Evolutionary conservation across 2,329 filamentous ascomycete genomes (phyloP), one percentile per base, ranked within the genome.

Genomic region (Fusarium mangiferae): DNA sequence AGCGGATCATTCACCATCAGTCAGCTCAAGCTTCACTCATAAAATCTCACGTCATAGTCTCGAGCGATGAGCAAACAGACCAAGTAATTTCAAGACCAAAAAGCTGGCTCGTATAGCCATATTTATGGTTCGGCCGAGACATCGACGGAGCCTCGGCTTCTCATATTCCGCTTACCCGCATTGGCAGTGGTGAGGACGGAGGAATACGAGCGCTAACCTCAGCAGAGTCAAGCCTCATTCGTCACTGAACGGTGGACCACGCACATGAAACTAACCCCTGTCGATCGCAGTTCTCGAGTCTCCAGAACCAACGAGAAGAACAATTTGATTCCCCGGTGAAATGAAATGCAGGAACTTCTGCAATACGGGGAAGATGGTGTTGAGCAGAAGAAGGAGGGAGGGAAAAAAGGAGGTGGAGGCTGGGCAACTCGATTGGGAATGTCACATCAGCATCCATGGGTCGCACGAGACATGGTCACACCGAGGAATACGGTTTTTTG

Each of bases 191-290:
- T 22, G 39, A 33, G 45, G 56, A 33, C 46, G 35, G 45, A 46
- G 36, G 39, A 62, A 69, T 65, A 64, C 46, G 66, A 58, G 45
- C 26, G 26, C 66, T 69, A 69, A 41, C 26, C 66, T 64, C 18
- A 24, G 48, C 36, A 24, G 2, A 52, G 36, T 33, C 46, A 36
- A 38, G 38, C 33, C 30, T 26, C 18, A 36, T 36, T 45, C 28
- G 58, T 46, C 58, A 46, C 26, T 54, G 18, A 35, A 39, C 36
- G 38, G 58, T 36, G 48, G 58, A 30, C 41, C 38, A 26, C 45
- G 30, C 66, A 70, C 67, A 70, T 70, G 67, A 70, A 70, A 70
- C 67, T 8, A 9, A 3, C 67, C 67, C 67, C 67, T 70, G 67
- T 44, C 67, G 66, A 70, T 70, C 66, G 36, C 12, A 15, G 41